A percentile compares a stretch with the other conserved stretches of the same genome.
Evolutionary conservation across 164 flowering plant genomes (phyloP).

Genomic region (Vitis cinerea): DNA sequence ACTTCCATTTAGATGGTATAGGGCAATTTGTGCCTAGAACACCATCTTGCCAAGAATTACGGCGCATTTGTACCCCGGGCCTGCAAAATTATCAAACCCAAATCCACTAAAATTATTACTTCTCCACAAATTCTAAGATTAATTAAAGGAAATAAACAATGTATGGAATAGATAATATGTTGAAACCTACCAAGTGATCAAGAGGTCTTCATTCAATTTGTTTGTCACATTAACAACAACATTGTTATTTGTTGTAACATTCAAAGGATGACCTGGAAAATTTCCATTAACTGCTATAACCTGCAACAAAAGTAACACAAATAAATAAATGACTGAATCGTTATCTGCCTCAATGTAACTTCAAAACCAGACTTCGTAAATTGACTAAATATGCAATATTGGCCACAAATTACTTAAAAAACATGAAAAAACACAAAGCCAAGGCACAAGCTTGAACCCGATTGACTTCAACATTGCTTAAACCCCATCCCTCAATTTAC

Average conservation of each 20-base stretch:
- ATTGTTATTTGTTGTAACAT: conserved; percentile 33
- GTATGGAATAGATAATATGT: not conserved
- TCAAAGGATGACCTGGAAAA: conserved; percentile 36
- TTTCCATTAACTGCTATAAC: conserved; percentile 33
- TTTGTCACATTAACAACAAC: conserved; percentile 30
- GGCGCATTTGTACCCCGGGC: conserved; percentile 48
- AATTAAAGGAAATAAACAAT: not conserved
- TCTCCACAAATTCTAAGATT: not conserved
- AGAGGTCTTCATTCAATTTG: conserved; percentile 24
- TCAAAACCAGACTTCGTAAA: not conserved
- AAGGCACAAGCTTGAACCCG: too few relatives aligned
- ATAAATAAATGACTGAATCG: not conserved
- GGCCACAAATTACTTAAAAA: not conserved
- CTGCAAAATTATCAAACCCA: conserved; percentile 14
- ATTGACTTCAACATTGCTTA: too few relatives aligned
- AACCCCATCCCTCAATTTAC: too few relatives aligned
- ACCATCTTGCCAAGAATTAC: conserved; percentile 64
- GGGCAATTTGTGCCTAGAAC: conserved; percentile 62
- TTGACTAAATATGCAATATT: not conserved
- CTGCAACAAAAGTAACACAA: conserved; percentile 15
- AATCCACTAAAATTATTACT: not conserved
- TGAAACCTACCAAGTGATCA: conserved; percentile 26
- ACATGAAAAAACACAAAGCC: too few relatives aligned
- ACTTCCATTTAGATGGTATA: conserved; percentile 42
- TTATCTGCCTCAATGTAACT: too few relatives aligned